Conservation (phyloP, 2,329 filamentous ascomycete genomes). For the Claviceps pusilla region DNA sequence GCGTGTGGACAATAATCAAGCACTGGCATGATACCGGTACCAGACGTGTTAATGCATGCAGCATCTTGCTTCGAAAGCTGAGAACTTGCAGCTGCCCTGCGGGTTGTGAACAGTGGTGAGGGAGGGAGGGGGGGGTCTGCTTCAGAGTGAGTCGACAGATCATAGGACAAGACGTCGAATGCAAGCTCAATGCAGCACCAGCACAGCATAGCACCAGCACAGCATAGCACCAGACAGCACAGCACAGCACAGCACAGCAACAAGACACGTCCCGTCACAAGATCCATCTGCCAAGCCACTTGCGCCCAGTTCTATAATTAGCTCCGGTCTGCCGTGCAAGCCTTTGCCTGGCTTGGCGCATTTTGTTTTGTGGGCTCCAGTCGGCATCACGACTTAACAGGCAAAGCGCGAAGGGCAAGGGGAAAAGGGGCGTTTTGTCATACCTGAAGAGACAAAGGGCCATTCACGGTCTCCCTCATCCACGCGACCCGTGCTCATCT, state of each 20-base stretch:
- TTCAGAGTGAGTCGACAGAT: too few relatives aligned
- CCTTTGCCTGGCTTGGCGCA: background rate
- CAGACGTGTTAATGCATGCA: too few relatives aligned
- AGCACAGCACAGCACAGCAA: background rate
- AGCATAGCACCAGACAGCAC: background rate
- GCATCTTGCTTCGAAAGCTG: too few relatives aligned
- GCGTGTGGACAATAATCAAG: too few relatives aligned
- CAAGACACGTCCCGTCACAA: background rate
- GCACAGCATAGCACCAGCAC: background rate
- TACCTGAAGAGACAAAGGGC: background rate
- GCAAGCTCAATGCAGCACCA: background rate
- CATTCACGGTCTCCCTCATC: background rate
- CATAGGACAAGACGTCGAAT: too few relatives aligned
- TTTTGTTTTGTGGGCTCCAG: background rate
- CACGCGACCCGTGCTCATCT: background rate
- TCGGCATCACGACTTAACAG: constrained; percentile 3
- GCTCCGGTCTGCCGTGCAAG: background rate
- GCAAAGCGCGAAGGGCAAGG: background rate
- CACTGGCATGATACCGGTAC: too few relatives aligned
- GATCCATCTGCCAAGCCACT: background rate
- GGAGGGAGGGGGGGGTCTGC: too few relatives aligned
- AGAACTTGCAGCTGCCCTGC: too few relatives aligned
- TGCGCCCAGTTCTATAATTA: constrained; percentile 3
- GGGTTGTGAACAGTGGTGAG: too few relatives aligned
- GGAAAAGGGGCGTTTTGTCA: background rate